Base-by-base conservation (phyloP, 1,284 basidiomycete species). In the Puccinia polysora region DNA sequence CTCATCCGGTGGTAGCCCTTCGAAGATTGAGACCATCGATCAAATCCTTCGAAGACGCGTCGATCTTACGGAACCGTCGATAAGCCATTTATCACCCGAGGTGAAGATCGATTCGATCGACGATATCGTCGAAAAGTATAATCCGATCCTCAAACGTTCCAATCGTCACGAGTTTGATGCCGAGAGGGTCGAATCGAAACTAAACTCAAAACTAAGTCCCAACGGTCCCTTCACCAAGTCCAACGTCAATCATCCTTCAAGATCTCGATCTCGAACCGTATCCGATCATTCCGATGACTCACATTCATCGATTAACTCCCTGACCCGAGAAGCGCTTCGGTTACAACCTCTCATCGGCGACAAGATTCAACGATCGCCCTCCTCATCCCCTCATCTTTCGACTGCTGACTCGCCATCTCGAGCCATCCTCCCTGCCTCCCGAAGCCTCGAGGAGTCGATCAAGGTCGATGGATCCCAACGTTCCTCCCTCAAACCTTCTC, bases 221-320 rank as follows among this genome's bases (percentile, higher is more conserved):
- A n/a, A n/a, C n/a, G n/a, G 18, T 47, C 30, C 7, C 30, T 40
- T 20, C 7, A 25, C 23, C 4, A 38, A 40, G 49, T 25, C 30
- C n/a, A n/a, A n/a, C n/a, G n/a, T n/a, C n/a, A n/a, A 43, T 60
- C 36, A 43, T 63, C 5, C 30, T 28, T 28, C 52, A 47, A 63
- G 8, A 14, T 12, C 36, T 40, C 64, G 52, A 1, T 23, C 18
- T 43, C 64, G 64, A 53, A 38, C 36, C 3, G 6, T 25, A 40
- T 65, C 64, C 20, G 36, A 53, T 20, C 28, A 52, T 32, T 65
- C 64, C 3, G 36, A 40, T 18, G 64, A 65, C n/a, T 53, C 64
- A 2, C 18, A 53, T 14, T 65, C 50, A 38, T 65, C 64, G 6
- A 65, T 65, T 50, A 55, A 65, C 38, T 65, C 64, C 34, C 18